Evolutionary conservation across 257 asterid genomes (phyloP).

Genomic region (Solanum clarkiae): DNA sequence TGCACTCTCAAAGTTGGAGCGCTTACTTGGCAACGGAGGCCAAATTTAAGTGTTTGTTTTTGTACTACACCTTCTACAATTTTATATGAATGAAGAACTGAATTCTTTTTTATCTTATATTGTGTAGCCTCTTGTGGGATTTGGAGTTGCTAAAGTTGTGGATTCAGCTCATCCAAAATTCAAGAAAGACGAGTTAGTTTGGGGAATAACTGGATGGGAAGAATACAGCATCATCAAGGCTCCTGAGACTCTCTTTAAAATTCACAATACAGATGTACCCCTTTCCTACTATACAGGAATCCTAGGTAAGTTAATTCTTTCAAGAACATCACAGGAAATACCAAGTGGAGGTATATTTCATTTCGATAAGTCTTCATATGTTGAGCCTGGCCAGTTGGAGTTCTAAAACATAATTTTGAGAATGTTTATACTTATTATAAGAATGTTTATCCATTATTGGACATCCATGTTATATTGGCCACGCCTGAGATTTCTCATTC

Average conservation of each 20-base stretch:
- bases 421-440: background rate
- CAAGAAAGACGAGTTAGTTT: slow-evolving; percentile 7
- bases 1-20: background rate
- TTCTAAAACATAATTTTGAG: background rate
- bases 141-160: slow-evolving; percentile 6
- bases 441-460: background rate
- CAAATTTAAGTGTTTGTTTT: background rate
- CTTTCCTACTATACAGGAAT: slow-evolving; percentile 7
- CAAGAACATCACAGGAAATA: background rate
- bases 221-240: background rate
- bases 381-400: background rate
- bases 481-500: background rate
- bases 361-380: background rate
- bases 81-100: background rate
- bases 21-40: background rate
- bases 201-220: slow-evolving; percentile 18
- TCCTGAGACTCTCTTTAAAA: background rate
- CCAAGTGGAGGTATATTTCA: background rate
- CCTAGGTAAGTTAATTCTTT: background rate
- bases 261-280: slow-evolving; percentile 5
- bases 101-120: too few species aligned
- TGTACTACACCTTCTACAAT: background rate
- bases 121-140: slow-evolving; percentile 2
- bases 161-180: slow-evolving; percentile 6
- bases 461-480: background rate